Conservation (phyloP, 495 filamentous ascomycete genomes). For the Trichoderma gamsii region DNA sequence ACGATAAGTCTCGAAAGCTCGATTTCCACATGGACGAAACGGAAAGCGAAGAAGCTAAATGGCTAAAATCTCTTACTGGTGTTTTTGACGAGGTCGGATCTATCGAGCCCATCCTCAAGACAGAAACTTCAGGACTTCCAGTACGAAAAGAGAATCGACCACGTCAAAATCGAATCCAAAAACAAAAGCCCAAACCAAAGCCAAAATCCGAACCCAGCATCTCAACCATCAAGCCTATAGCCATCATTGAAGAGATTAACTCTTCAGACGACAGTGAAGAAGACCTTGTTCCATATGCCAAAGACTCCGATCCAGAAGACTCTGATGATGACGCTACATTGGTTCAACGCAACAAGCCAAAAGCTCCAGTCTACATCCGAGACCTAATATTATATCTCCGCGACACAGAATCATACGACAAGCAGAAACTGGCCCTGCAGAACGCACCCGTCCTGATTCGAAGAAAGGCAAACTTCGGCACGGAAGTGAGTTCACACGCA, state of each 20-base stretch:
- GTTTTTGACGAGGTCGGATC: conserved; percentile 60
- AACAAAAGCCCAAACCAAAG: conserved; percentile 22
- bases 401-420: conserved; percentile 77
- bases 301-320: conserved; percentile 89
- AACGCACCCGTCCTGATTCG: conserved; percentile 77
- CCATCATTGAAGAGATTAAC: conserved; percentile 65
- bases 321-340: conserved; percentile 88
- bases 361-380: conserved; percentile 84
- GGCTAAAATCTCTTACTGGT: conserved; percentile 64
- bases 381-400: conserved; percentile 74
- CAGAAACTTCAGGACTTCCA: not conserved
- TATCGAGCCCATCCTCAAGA: conserved; percentile 41
- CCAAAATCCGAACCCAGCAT: conserved; percentile 21
- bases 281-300: conserved; percentile 74
- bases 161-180: conserved; percentile 21
- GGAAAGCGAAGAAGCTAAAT: conserved; percentile 61
- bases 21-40: conserved; percentile 82
- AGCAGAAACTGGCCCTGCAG: conserved; percentile 68
- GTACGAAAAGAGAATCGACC: conserved; percentile 18
- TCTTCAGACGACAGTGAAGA: conserved; percentile 58
- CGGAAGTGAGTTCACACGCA: conserved; percentile 75
- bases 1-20: conserved; percentile 64
- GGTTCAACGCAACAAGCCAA: conserved; percentile 72
- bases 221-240: conserved; percentile 26
- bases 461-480: conserved; percentile 80